Evolutionary conservation across 192 early-diverging fungal genomes (phyloP).

Genomic region (Coemansia sp.): DNA sequence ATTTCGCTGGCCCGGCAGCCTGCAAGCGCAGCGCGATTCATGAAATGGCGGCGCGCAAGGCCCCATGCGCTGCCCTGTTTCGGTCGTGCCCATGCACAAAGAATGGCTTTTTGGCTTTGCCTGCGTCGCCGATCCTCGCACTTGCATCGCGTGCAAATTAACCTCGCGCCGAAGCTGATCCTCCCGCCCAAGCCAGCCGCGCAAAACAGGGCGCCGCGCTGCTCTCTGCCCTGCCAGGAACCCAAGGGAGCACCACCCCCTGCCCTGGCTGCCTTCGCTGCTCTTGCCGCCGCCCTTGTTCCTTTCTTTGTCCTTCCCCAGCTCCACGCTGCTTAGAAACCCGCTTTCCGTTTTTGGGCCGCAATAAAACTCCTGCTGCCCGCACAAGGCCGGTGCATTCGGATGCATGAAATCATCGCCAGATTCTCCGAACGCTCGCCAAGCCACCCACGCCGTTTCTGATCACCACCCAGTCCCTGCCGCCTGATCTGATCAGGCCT

Average conservation of each 20-base stretch:
- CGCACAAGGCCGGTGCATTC: not conserved
- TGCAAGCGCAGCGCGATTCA: not conserved
- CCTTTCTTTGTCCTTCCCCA: not conserved
- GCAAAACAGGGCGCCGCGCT: no score
- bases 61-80: not conserved
- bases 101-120: not conserved
- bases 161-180: not conserved
- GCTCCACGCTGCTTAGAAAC: not conserved
- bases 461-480: not conserved
- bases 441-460: not conserved
- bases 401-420: not conserved
- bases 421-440: not conserved
- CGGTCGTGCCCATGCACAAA: slow-evolving; percentile 6
- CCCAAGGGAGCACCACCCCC: not conserved
- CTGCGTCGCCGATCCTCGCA: slow-evolving; percentile 2
- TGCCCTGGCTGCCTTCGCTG: no score
- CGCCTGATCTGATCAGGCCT: slow-evolving; percentile 2
- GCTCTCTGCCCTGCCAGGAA: no score
- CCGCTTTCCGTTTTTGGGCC: not conserved
- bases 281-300: not conserved
- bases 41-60: not conserved
- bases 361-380: not conserved
- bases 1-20: not conserved
- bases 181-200: not conserved
- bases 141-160: not conserved